These are phyloP conservation scores for Kazachstania bromeliacearum DNA, from an alignment of 805 yeast species.

Conservation along the genomic window DNA sequence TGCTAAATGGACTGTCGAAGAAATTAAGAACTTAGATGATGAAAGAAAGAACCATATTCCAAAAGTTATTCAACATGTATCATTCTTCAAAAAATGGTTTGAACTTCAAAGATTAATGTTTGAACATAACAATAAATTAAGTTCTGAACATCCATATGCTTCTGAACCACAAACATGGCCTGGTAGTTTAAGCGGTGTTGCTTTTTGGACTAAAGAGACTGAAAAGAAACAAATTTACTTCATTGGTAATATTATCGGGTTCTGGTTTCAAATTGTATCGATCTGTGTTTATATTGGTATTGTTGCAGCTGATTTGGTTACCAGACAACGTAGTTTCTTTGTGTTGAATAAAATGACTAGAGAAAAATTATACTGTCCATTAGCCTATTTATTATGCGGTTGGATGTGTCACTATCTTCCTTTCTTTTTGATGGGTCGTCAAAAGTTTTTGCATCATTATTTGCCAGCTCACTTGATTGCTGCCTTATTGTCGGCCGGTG, in stretches of 20 bases:
- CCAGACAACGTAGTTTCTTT: conserved; percentile 59
- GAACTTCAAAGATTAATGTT: conserved; percentile 87
- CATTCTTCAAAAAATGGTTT: conserved; percentile 80
- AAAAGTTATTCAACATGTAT: conserved; percentile 48
- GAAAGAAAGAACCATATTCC: conserved; percentile 55
- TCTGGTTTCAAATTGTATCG: conserved; percentile 71
- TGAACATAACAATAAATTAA: conserved; percentile 78
- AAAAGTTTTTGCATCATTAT: conserved; percentile 87
- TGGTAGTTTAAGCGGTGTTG: conserved; percentile 76
- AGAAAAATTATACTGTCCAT: conserved; percentile 63
- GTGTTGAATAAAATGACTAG: conserved; percentile 54
- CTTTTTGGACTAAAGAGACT: conserved; percentile 80
- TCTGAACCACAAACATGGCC: conserved; percentile 93
- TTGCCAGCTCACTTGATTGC: conserved; percentile 91
- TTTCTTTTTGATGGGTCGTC: conserved; percentile 86
- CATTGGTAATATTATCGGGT: conserved; percentile 82
- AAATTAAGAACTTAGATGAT: conserved; percentile 56
- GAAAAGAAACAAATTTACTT: conserved; percentile 74
- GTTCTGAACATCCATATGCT: conserved; percentile 90
- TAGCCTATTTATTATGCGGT: conserved; percentile 76
- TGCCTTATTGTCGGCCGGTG: conserved; percentile 70
- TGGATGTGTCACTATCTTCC: conserved; percentile 89
- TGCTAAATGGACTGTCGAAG: conserved; percentile 70
- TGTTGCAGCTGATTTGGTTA: conserved; percentile 62
- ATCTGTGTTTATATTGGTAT: conserved; percentile 56